Evolutionary conservation across 495 filamentous ascomycete species (phyloP), one percentile per base, ranked within the genome.

Genomic region (Apiosordaria backusii): DNA sequence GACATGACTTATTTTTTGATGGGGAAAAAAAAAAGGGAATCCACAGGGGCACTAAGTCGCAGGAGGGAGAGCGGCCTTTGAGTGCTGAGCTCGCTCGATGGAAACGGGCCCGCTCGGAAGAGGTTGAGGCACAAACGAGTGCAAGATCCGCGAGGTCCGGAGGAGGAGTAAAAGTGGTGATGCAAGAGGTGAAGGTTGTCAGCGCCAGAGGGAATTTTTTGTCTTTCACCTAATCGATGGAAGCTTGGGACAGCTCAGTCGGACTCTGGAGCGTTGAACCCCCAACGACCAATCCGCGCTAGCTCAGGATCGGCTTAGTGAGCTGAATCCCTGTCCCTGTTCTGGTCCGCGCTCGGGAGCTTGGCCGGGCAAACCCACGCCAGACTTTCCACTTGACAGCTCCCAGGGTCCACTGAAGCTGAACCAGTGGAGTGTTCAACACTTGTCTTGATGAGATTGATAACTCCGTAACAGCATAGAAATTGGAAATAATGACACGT

Each of bases 1-100:
- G 88, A 88, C 82, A 86, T 85, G 64, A 62, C 62, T 9, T 60
- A 21, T 27, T 61, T 60, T 57, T 60, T 64, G 66, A 71, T 29
- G 54, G 64, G 62, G 68, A 74, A 70, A 61, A 67, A 68, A 62
- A 67, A 68, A 70, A 67, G 52, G 62, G 40, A 68, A 67, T 61
- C 59, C 59, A 61, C 59, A 61, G 26, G 59, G 59, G 27, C 59
- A 61, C 59, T 61, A 18, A 61, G 59, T 61, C 59, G n/a, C 27
- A 6, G 24, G 45, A 29, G 50, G 35, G 57, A 50, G 18, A 26
- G 55, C 26, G 26, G 35, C 9, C 35, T 45, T 45, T 45, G 35
- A 45, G 35, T 45, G 57, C 26, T 21, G 50, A 16, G 16, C 58
- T 22, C 57, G 24, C 59, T 69, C 67, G 64, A 69, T 69, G 58